Conservation (phyloP, 1,139 yeast species). For the Protomyces arabidopsidicola region DNA sequence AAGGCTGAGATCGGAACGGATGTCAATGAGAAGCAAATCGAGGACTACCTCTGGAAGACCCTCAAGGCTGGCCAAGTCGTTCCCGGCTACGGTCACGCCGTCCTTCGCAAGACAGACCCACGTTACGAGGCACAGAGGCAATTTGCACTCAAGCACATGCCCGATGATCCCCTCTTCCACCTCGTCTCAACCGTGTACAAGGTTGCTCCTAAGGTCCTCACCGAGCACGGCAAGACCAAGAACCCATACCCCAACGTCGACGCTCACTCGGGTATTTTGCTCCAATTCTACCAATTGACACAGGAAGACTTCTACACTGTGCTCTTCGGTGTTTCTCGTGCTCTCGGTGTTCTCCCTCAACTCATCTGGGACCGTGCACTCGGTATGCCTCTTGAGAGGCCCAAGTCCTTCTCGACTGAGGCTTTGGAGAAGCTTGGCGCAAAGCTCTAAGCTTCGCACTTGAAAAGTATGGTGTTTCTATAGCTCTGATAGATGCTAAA, state of each 20-base stretch:
- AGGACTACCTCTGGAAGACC: slow-evolving; percentile 85
- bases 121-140: slow-evolving; percentile 96
- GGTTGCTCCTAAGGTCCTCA: slow-evolving; percentile 91
- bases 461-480: not conserved
- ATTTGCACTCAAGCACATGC: slow-evolving; percentile 79
- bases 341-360: slow-evolving; percentile 65
- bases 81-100: slow-evolving; percentile 98
- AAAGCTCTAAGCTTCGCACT: slow-evolving; percentile 35
- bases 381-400: slow-evolving; percentile 61
- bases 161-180: slow-evolving; percentile 54
- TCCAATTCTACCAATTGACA: slow-evolving; percentile 94
- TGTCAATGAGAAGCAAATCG: slow-evolving; percentile 67
- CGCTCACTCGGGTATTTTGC: slow-evolving; percentile 93
- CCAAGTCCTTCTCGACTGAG: slow-evolving; percentile 51
- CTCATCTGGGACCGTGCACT: slow-evolving; percentile 57
- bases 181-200: slow-evolving; percentile 86
- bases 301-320: slow-evolving; percentile 97
- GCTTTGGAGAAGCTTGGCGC: slow-evolving; percentile 46
- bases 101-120: slow-evolving; percentile 93
- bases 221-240: slow-evolving; percentile 96
- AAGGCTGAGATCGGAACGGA: slow-evolving; percentile 69
- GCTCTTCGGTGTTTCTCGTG: slow-evolving; percentile 95
- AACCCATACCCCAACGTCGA: slow-evolving; percentile 99
- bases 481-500: too few relatives aligned
- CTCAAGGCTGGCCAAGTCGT: slow-evolving; percentile 90